Evolutionary conservation across 768 basidiomycete species (phyloP).

Genomic region (Collybiopsis confluens): DNA sequence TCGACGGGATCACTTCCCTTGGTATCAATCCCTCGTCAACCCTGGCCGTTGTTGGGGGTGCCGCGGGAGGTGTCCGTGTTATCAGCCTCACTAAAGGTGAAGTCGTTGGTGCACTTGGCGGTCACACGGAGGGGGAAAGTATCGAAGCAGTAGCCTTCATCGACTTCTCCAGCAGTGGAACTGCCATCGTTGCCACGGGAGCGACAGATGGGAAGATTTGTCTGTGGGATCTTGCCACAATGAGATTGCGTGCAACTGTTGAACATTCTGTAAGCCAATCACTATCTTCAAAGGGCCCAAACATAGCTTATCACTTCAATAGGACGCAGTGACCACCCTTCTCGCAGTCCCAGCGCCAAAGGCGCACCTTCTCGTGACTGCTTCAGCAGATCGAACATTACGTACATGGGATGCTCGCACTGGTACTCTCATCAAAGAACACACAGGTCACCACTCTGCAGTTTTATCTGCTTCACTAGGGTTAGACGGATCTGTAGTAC

Average conservation of each 20-base stretch:
- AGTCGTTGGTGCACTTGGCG: slow-evolving; percentile 70
- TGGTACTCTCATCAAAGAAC: slow-evolving; percentile 70
- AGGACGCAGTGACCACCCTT: slow-evolving; percentile 88
- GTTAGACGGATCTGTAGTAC: slow-evolving; percentile 62
- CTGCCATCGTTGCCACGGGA: slow-evolving; percentile 74
- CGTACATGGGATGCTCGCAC: slow-evolving; percentile 93
- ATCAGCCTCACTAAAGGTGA: slow-evolving; percentile 86
- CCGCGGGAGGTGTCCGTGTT: slow-evolving; percentile 80
- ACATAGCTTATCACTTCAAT: slow-evolving; percentile 10
- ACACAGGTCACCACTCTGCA: slow-evolving; percentile 78
- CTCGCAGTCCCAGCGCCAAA: slow-evolving; percentile 72
- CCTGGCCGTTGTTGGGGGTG: slow-evolving; percentile 87
- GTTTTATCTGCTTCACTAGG: slow-evolving; percentile 76
- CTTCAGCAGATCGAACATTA: slow-evolving; percentile 81
- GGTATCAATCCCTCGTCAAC: slow-evolving; percentile 84
- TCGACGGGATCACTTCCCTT: slow-evolving; percentile 83
- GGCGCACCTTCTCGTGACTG: slow-evolving; percentile 75
- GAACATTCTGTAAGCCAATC: slow-evolving; percentile 65
- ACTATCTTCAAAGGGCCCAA: background rate
- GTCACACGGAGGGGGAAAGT: slow-evolving; percentile 84
- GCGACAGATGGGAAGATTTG: slow-evolving; percentile 93
- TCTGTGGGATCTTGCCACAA: slow-evolving; percentile 91
- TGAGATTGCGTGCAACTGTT: slow-evolving; percentile 76
- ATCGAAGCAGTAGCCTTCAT: slow-evolving; percentile 85
- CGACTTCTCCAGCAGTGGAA: slow-evolving; percentile 60